These are phyloP conservation scores for Raphanus raphanistrum DNA, from an alignment of 345 rosid genomes.

Conservation along the genomic window DNA sequence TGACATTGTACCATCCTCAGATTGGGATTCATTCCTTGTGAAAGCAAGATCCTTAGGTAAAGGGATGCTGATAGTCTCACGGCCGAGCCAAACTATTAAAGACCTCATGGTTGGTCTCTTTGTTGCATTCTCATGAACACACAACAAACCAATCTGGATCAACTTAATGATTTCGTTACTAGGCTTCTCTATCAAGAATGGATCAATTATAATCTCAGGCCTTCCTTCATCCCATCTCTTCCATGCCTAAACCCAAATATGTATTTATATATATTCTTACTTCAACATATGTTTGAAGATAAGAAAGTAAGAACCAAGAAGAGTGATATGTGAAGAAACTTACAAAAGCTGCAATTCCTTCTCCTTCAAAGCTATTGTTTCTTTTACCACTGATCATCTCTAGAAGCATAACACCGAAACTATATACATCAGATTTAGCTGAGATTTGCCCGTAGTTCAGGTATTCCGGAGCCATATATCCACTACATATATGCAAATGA, in stretches of 20 bases:
- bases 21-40: neutral
- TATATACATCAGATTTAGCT: slow-evolving; percentile 4
- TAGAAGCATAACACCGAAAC: slow-evolving; percentile 11
- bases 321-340: neutral
- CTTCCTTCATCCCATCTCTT: neutral
- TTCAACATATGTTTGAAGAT: neutral
- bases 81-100: neutral
- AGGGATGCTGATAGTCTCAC: slow-evolving; percentile 1
- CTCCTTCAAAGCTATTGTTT: slow-evolving; percentile 8
- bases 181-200: neutral
- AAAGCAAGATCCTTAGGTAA: neutral
- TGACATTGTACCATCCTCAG: slow-evolving; percentile 24
- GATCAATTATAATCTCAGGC: neutral
- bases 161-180: neutral
- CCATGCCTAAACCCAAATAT: neutral
- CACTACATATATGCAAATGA: neutral
- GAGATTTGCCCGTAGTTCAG: neutral
- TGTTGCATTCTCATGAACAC: slow-evolving; percentile 2
- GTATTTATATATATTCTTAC: neutral
- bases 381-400: slow-evolving; percentile 11
- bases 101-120: slow-evolving; percentile 14
- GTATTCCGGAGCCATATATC: slow-evolving; percentile 11
- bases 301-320: neutral
- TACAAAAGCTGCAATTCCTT: slow-evolving; percentile 11
- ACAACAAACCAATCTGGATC: neutral